Base-by-base conservation (phyloP, 108 stramenopile genomes). In the Cyclotella cryptica region DNA sequence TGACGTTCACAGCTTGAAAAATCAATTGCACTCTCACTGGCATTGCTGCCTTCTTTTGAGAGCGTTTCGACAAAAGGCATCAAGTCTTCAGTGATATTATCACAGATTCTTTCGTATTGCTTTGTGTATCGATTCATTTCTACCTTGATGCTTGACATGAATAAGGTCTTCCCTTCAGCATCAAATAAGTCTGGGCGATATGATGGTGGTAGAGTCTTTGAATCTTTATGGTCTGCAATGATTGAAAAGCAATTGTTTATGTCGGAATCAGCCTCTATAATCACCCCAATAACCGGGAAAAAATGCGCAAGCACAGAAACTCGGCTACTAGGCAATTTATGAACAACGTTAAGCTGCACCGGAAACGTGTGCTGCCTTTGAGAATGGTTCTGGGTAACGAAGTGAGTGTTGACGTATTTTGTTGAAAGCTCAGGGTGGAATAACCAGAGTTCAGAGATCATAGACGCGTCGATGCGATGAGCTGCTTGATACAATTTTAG, bases 101-200 rank as follows among this genome's bases (percentile, higher is more conserved):
- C 70, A 57, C 62, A 79, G 27, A 58, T 63, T 18, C 80, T 72
- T 59, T 86, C 86, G 74, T 89, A 86, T 62, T 89, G 88, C 66
- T 89, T 89, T 12, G 86, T 73, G 44, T 78, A 35, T 12, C 53
- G 45, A 68, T 79, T 84, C 86, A 89, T 89, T 70, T 78, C 83
- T 10, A 89, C 86, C n/a, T 55, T 58, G 9, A 88, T 12, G 6
- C 29, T 65, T 6, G 84, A 85, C 13, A 85, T 27, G 57, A 75
- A 83, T 9, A 88, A 30, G 10, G 81, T 69, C 42, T 73, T 85
- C 1, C 87, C 87, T 9, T 69, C 13, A 10, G n/a, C 53, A 69
- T 88, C 74, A 49, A 59, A 79, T 53, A 46, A 67, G 13, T 81
- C 67, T 22, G 81, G 69, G 63, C 85, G 64, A 72, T 79, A 84